Base-by-base conservation (phyloP, 441 rosid genomes). In the Corymbia calophylla region DNA sequence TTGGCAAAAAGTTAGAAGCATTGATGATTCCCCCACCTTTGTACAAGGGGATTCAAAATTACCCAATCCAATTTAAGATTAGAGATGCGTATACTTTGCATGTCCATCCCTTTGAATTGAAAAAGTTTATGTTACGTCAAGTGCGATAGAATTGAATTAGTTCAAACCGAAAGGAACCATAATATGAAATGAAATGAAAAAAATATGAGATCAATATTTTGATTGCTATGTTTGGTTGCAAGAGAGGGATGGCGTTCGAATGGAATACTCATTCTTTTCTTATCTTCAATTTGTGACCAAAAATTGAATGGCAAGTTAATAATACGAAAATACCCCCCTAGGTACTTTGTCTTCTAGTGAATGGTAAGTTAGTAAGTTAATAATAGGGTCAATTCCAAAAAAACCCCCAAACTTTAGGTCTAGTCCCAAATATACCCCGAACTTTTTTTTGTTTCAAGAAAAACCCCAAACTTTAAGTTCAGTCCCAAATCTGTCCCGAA, bases 61-160 rank as follows among this genome's bases (percentile, higher is more conserved):
- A 31, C 73, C 73, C 73, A 66, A 16, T 21, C 21, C 32, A 31
- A 0, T 31, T 15, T 3, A 66, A 66, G 77, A 31, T 16, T 66
- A 66, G 31, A 39, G 39, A 66, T 1, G 73, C 31, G 11, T 16
- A 2, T 15, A 21, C 73, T 21, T 39, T 16, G 15, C 35, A 16
- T 9, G 73, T 64, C 73, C 35, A 16, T n/a, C 35, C 73, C 73
- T 64, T 64, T 3, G 21, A 16, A 31, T 66, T 21, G 9, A 16
- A 66, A 15, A 31, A 8, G 39, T 66, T 66, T 7, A 66, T 16
- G 73, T 16, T 15, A 66, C 5, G 39, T 31, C 18, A n/a, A 19
- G 12, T 16, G 6, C 0, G 4, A 16, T 39, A 2, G 0, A 66
- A 66, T 35, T 73, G 49, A 73, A 39, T 73, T 39, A 73, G 29